Evolutionary conservation across 2,329 filamentous ascomycete genomes (phyloP).

Genomic region (Ophiostoma perfectum): DNA sequence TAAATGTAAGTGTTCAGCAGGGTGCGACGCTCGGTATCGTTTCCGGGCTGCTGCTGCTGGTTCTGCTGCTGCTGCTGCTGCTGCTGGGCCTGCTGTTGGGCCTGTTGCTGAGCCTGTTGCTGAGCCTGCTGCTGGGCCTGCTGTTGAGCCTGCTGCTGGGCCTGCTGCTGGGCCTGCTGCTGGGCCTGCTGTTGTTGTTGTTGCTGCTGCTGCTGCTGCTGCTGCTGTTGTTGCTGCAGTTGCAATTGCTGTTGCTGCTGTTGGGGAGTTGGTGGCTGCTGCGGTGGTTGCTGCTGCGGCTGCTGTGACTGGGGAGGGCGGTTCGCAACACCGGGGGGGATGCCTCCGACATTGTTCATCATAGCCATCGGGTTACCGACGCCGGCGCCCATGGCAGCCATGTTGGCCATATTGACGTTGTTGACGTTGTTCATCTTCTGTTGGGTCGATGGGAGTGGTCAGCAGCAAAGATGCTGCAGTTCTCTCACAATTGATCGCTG

Average conservation of each 20-base stretch:
- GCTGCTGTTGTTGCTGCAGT: conserved; percentile 15
- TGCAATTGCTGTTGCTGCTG: conserved; percentile 24
- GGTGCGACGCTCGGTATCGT: conserved; percentile 36
- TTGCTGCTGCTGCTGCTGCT: conserved; percentile 15
- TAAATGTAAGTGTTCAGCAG: conserved; percentile 83
- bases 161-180: conserved; percentile 17
- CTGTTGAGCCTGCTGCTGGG: conserved; percentile 19
- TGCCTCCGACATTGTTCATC: conserved; percentile 55
- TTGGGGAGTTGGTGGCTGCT: conserved; percentile 27
- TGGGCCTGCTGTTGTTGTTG: conserved; percentile 20
- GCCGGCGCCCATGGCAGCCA: conserved; percentile 63
- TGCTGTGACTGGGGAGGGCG: conserved; percentile 22
- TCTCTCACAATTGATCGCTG: neutral
- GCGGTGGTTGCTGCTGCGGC: conserved; percentile 21
- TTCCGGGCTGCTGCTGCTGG: neutral
- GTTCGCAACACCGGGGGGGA: conserved; percentile 34
- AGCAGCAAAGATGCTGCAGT: neutral
- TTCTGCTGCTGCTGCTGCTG: conserved; percentile 33
- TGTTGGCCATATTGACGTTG: conserved; percentile 63
- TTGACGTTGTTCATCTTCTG: conserved; percentile 43
- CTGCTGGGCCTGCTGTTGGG: conserved; percentile 17
- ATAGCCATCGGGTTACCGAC: conserved; percentile 60
- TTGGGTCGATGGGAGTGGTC: neutral
- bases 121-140: conserved; percentile 25
- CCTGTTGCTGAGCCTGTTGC: conserved; percentile 16